phyloP scores from a whole-genome alignment of 495 filamentous ascomycete species.

The Penicillium riverlandense region DNA sequence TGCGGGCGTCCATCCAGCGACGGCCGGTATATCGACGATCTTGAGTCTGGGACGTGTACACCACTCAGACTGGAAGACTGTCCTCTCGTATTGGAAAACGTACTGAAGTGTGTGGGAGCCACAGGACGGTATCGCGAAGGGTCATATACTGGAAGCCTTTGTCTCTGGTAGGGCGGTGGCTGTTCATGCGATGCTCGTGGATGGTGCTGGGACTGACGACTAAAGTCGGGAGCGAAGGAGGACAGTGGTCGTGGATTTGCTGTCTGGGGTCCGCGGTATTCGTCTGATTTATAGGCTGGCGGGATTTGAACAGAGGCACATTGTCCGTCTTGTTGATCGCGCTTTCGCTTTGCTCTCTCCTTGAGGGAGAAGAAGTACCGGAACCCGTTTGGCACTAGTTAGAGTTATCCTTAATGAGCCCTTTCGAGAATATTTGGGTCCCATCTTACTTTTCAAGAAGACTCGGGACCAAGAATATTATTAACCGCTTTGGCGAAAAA shows the following conservation, averaged over 20 bases:
- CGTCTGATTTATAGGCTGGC: conserved; percentile 11
- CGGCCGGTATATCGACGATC: conserved; percentile 11
- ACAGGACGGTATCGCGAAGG: conserved; percentile 24
- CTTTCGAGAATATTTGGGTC: neutral
- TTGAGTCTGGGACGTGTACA: conserved; percentile 14
- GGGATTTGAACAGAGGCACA: conserved; percentile 6
- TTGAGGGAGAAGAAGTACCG: conserved; percentile 19
- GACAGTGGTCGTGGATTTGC: conserved; percentile 20
- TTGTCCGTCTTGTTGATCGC: conserved; percentile 4
- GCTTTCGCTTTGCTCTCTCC: conserved; percentile 19
- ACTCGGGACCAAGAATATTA: no score
- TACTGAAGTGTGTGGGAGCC: conserved; percentile 8
- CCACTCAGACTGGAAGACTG: conserved; percentile 18
- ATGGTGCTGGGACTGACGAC: conserved; percentile 9
- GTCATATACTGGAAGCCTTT: conserved; percentile 20
- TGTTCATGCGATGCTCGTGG: conserved; percentile 11
- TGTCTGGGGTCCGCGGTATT: conserved; percentile 8
- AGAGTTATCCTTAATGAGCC: neutral
- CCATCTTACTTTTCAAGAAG: conserved; percentile 13
- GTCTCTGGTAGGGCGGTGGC: conserved; percentile 8
- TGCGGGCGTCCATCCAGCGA: neutral
- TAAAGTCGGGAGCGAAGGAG: conserved; percentile 20
- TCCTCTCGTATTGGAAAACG: conserved; percentile 1
- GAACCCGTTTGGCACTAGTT: conserved; percentile 16
- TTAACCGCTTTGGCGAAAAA: no score